A percentile compares a stretch with the other conserved stretches of the same genome.
Evolutionary conservation across 805 yeast species (phyloP).

Genomic region (Pichia gijzeniarum): DNA sequence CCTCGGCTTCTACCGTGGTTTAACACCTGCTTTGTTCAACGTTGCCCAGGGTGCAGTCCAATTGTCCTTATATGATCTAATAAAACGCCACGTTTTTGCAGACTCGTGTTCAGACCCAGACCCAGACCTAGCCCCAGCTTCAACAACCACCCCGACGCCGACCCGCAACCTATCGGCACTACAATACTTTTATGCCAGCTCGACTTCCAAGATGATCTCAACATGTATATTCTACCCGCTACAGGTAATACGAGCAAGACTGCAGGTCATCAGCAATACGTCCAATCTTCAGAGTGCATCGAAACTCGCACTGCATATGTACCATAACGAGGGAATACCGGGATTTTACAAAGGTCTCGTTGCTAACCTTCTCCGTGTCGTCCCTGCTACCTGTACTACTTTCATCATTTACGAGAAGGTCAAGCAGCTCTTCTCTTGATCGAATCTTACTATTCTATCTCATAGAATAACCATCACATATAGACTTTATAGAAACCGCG

Average conservation of each 20-base stretch:
- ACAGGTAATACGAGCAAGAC: conserved; percentile 71
- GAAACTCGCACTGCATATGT: conserved; percentile 35
- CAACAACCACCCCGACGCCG: no score
- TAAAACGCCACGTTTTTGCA: conserved; percentile 42
- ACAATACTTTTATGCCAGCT: conserved; percentile 62
- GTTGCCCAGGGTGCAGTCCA: conserved; percentile 89
- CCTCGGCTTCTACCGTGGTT: conserved; percentile 74
- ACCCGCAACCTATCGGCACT: conserved; percentile 44
- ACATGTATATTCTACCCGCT: conserved; percentile 71
- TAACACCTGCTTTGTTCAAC: conserved; percentile 67
- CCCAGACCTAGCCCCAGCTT: no score
- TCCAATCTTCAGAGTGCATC: conserved; percentile 21
- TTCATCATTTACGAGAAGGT: conserved; percentile 76
- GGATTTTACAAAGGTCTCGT: conserved; percentile 83
- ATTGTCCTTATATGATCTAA: conserved; percentile 75
- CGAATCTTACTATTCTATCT: no score
- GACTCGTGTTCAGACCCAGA: no score
- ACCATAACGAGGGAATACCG: conserved; percentile 43
- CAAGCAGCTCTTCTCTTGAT: conserved; percentile 20
- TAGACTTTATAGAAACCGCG: no score
- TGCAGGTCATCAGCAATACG: conserved; percentile 45
- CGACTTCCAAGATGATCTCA: conserved; percentile 61
- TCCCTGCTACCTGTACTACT: conserved; percentile 91
- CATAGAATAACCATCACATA: no score
- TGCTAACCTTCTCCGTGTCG: conserved; percentile 72